Conservation (phyloP, 352 stramenopile species). For the Phytophthora crassamura region DNA sequence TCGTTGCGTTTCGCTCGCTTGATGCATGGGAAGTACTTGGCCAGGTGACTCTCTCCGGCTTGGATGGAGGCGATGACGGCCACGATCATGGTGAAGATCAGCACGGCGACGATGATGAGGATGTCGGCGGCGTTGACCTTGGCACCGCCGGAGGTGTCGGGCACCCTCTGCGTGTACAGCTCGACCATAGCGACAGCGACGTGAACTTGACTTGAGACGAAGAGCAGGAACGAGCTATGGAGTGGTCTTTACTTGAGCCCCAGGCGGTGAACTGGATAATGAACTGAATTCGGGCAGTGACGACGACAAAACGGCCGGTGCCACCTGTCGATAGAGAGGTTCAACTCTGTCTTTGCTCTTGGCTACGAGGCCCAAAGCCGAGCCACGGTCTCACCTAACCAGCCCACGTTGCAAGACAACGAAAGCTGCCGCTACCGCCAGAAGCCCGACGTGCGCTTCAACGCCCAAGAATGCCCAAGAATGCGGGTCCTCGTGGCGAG, state of each 20-base stretch:
- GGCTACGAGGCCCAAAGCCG: constrained; percentile 16
- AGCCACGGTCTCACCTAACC: constrained; percentile 37
- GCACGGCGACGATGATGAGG: constrained; percentile 39
- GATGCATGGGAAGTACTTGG: constrained; percentile 47
- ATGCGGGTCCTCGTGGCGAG: too few species aligned
- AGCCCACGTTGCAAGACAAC: constrained; percentile 30
- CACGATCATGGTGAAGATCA: constrained; percentile 46
- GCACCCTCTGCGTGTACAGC: constrained; percentile 39
- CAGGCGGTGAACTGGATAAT: constrained; percentile 33
- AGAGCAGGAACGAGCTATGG: not conserved
- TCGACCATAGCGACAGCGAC: constrained; percentile 28
- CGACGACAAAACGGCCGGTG: constrained; percentile 5
- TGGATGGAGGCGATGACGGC: constrained; percentile 45
- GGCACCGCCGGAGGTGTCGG: constrained; percentile 35
- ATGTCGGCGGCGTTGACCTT: constrained; percentile 46
- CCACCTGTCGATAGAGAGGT: constrained; percentile 26
- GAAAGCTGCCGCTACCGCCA: constrained; percentile 4
- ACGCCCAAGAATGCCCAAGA: too few species aligned
- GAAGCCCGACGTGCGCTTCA: not conserved
- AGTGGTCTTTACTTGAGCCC: constrained; percentile 3
- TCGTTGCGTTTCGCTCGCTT: constrained; percentile 27
- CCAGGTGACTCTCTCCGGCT: constrained; percentile 42
- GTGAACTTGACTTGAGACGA: constrained; percentile 9
- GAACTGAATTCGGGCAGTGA: constrained; percentile 17
- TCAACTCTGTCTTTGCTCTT: constrained; percentile 17